phyloP scores from a whole-genome alignment of 345 rosid species.

The Lepidium africanum region DNA sequence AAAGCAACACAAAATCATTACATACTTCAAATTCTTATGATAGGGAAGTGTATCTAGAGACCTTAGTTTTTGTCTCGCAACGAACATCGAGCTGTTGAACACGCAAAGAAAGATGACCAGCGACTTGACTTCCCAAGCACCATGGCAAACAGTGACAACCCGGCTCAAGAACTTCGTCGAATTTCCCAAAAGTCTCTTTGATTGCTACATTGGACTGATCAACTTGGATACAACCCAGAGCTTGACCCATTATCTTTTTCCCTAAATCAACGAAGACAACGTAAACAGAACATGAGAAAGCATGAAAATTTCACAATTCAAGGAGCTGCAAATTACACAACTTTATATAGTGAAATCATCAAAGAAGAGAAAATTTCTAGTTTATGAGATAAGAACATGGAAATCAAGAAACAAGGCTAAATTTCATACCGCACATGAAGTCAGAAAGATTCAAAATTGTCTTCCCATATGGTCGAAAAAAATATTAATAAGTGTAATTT shows the following conservation, averaged over 20 bases:
- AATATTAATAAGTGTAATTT: no score
- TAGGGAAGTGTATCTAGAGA: slow-evolving; percentile 2
- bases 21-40: background rate
- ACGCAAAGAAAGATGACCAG: slow-evolving; percentile 63
- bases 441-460: background rate
- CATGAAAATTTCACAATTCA: background rate
- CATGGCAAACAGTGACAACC: slow-evolving; percentile 84
- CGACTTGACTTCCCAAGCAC: slow-evolving; percentile 65
- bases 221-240: slow-evolving; percentile 57
- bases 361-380: background rate
- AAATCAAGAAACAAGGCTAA: slow-evolving; percentile 1
- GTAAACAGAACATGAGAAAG: background rate
- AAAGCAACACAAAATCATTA: background rate
- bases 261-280: background rate
- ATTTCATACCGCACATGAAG: background rate
- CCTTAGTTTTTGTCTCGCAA: slow-evolving; percentile 92
- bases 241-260: slow-evolving; percentile 28
- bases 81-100: slow-evolving; percentile 79
- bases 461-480: background rate
- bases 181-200: slow-evolving; percentile 66
- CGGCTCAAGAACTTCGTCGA: slow-evolving; percentile 64
- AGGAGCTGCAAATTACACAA: background rate
- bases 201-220: slow-evolving; percentile 74
- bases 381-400: background rate
- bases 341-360: background rate